Conservation (phyloP, 148 eudicot species). For the Chenopodium album region DNA sequence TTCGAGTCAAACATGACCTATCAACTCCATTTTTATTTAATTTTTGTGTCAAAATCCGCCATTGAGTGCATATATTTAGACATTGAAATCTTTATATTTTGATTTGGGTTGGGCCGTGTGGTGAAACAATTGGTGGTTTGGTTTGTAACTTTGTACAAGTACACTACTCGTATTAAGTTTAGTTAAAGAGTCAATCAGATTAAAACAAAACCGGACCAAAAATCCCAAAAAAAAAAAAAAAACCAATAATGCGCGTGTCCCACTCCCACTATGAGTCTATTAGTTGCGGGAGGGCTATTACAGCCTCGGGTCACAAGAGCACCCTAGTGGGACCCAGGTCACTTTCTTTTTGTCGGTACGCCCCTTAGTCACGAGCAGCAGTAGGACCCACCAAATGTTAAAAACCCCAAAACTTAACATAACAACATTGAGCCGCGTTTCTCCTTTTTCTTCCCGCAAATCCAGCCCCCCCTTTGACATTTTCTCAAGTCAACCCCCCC, state of each 20-base stretch:
- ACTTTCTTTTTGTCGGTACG: conserved; percentile 33
- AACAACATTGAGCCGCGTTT: conserved; percentile 26
- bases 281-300: neutral
- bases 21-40: too few relatives aligned
- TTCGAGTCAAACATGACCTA: too few relatives aligned
- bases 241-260: conserved; percentile 14
- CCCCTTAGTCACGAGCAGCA: conserved; percentile 27
- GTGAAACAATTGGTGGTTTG: too few relatives aligned
- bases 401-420: neutral
- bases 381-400: neutral
- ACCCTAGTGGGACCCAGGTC: conserved; percentile 3
- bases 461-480: conserved; percentile 36
- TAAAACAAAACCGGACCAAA: neutral
- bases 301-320: neutral
- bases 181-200: too few relatives aligned
- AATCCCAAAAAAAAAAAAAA: too few relatives aligned
- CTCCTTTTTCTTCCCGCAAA: conserved; percentile 4
- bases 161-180: too few relatives aligned
- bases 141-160: too few relatives aligned
- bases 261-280: neutral
- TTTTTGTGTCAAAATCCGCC: too few relatives aligned
- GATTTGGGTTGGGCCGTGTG: too few relatives aligned
- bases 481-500: conserved; percentile 32
- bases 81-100: too few relatives aligned
- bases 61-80: too few relatives aligned